Base-by-base conservation (phyloP, 2,329 filamentous ascomycete species). In the Penicillium fuscoglaucum region DNA sequence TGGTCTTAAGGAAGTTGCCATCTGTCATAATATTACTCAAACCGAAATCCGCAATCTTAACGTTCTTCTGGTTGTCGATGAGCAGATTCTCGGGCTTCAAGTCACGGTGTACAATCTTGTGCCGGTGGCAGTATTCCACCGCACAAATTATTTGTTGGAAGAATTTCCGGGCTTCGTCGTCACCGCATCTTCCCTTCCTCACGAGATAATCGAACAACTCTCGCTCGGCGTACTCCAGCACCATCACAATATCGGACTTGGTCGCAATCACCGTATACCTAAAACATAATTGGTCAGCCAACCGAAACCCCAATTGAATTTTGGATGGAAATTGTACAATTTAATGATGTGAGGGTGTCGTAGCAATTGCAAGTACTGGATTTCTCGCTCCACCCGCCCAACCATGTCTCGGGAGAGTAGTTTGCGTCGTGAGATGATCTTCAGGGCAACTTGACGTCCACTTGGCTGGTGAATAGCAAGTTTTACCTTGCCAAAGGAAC, bases 11-110 rank as follows among this genome's bases (percentile, higher is more conserved):
- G 73, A 99, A 99, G 74, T 99, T 99, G 28, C 95, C 95, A 73
- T 99, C 95, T 0, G 95, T 98, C 95, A 99, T 99, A 78, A 99
- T 99, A 74, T 99, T 99, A 80, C 93, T 98, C 57, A 99, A 82
- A 58, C 95, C 95, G 68, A 99, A 99, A 78, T 99, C 95, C 69
- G 95, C 95, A 79, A 99, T 99, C 81, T 99, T 99, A 78, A 99
- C 93, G 70, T 99, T 97, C 72, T 96, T 88, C 59, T 96, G 89
- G 65, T 96, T 91, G 77, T 99, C 95, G 52, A 99, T 87, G 44
- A 99, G 84, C 49, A 99, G 80, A 73, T 99, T 99, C 81, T 99
- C 95, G 10, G 95, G 95, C 76, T 99, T 99, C 62, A 99, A 80
- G 75, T 99, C 95, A 74, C 95, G 89, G 77, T 99, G 95, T 41